A percentile compares a stretch with the other conserved stretches of the same genome.
phyloP scores from a whole-genome alignment of 1,139 yeast species.

The Scheffersomyces cryptocercus region DNA sequence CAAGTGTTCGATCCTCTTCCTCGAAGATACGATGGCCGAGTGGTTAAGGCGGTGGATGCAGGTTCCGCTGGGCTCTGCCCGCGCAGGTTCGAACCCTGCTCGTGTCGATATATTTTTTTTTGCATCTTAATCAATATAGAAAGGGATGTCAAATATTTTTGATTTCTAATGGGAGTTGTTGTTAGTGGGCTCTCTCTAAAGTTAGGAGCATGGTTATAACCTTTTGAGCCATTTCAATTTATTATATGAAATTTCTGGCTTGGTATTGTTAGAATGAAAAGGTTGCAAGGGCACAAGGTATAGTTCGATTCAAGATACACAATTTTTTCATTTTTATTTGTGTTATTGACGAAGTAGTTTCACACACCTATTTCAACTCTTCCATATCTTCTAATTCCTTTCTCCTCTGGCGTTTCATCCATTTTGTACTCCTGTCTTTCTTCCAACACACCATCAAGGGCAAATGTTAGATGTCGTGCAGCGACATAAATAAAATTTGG shows the following conservation, averaged over 20 bases:
- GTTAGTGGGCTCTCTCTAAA: no score
- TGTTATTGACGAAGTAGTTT: not conserved
- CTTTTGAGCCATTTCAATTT: no score
- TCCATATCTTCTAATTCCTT: no score
- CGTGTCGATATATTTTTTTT: conserved; percentile 41
- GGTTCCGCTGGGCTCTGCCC: conserved; percentile 41
- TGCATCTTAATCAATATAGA: not conserved
- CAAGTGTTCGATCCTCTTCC: not conserved
- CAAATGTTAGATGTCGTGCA: no score
- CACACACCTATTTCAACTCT: not conserved
- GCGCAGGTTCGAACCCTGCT: conserved; percentile 40
- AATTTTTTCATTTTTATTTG: not conserved
- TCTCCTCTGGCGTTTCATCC: no score
- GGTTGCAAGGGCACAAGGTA: not conserved
- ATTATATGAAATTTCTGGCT: no score
- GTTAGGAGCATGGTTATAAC: no score
- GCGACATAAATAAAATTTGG: no score
- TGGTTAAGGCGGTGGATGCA: conserved; percentile 58
- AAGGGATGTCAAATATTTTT: not conserved
- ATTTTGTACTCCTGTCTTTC: no score
- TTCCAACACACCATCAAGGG: no score
- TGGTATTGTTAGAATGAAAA: not conserved
- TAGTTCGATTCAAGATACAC: not conserved
- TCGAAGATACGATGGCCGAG: conserved; percentile 52
- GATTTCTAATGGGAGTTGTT: no score